Evolutionary conservation across 768 basidiomycete species (phyloP).

Genomic region (Collybiopsis luxurians): DNA sequence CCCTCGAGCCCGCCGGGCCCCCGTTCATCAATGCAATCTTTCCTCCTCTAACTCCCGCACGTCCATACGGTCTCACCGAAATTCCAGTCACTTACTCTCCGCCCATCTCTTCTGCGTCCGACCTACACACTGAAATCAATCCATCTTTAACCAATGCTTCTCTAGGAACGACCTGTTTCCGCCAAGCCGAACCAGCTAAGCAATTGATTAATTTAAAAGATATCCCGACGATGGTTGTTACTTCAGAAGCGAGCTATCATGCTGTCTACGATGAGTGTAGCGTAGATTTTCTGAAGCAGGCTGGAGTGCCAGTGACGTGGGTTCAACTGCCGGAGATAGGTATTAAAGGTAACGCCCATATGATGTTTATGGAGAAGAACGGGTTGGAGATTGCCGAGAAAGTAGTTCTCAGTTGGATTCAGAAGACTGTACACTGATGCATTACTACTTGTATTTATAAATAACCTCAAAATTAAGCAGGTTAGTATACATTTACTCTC

Average conservation of each 20-base stretch:
- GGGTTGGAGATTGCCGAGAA: conserved; percentile 27
- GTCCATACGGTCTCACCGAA: conserved; percentile 32
- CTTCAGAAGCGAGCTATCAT: conserved; percentile 35
- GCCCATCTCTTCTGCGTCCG: conserved; percentile 26
- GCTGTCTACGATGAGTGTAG: conserved; percentile 33
- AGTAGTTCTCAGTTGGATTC: conserved; percentile 32
- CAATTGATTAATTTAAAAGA: conserved; percentile 25
- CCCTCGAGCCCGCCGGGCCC: conserved; percentile 35
- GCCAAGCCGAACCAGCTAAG: conserved; percentile 29
- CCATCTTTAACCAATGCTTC: conserved; percentile 13
- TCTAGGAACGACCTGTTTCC: conserved; percentile 22
- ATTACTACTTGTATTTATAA: no score
- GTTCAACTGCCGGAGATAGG: conserved; percentile 25
- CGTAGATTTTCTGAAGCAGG: conserved; percentile 29
- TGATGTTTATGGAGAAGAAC: conserved; percentile 41
- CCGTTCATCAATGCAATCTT: conserved; percentile 30
- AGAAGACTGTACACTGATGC: conserved; percentile 1
- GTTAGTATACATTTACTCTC: no score
- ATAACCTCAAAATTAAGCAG: no score
- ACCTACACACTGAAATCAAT: conserved; percentile 21
- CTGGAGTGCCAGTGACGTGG: conserved; percentile 31
- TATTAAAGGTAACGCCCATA: conserved; percentile 35
- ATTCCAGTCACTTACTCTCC: conserved; percentile 32
- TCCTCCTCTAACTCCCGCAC: conserved; percentile 23
- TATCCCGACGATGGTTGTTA: conserved; percentile 34